Conservation (phyloP, 2,329 filamentous ascomycete species). For the Exophiala sideris region DNA sequence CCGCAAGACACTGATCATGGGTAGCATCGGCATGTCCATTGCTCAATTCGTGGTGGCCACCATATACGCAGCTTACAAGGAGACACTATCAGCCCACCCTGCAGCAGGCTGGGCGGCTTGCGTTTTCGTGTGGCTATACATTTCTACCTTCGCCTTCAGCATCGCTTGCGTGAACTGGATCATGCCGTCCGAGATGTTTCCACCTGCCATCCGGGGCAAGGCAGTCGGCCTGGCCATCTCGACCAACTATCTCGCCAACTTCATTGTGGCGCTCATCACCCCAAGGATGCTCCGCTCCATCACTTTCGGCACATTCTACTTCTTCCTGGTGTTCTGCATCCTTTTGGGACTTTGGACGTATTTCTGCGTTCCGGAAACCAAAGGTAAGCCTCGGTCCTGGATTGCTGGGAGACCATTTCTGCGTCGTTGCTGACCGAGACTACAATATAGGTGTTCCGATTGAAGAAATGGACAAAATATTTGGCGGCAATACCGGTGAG, state of each 20-base stretch:
- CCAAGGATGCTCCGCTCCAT: neutral
- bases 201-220: slow-evolving; percentile 32
- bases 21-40: slow-evolving; percentile 67
- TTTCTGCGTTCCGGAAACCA: neutral
- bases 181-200: slow-evolving; percentile 40
- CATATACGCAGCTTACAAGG: slow-evolving; percentile 61
- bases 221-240: neutral
- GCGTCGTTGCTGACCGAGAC: neutral
- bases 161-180: slow-evolving; percentile 39
- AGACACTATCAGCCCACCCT: slow-evolving; percentile 54
- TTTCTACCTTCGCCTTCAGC: slow-evolving; percentile 61
- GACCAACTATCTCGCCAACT: neutral
- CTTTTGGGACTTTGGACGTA: neutral
- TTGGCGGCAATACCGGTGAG: neutral
- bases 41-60: slow-evolving; percentile 69
- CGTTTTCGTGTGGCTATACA: slow-evolving; percentile 62
- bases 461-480: neutral
- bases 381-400: neutral
- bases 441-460: neutral
- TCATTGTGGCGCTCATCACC: neutral
- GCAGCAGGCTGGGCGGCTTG: slow-evolving; percentile 68
- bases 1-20: slow-evolving; percentile 37
- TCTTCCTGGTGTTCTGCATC: neutral
- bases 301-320: neutral
- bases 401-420: neutral